Percentiles rank a stretch among this genome's conserved stretches.
Conservation (phyloP, 345 rosid species). For the Mallotus nudiflorus region DNA sequence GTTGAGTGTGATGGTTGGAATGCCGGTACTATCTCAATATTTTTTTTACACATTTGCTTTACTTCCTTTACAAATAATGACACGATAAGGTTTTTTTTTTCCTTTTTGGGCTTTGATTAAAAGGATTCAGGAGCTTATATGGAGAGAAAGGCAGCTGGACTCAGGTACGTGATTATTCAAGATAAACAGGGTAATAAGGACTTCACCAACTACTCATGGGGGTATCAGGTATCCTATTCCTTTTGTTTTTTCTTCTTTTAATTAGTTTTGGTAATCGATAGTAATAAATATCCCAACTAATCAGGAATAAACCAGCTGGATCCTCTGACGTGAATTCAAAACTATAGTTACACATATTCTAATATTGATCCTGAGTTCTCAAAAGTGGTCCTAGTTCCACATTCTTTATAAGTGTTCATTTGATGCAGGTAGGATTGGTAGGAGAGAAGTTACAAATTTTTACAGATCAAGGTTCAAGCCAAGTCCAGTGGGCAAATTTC, state of each 20-base stretch:
- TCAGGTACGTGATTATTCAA: constrained; percentile 44
- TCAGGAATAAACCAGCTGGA: too few relatives aligned
- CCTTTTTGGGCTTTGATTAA: not conserved
- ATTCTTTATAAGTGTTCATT: constrained; percentile 1
- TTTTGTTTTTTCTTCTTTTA: too few relatives aligned
- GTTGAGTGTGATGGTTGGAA: constrained; percentile 81
- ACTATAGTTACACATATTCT: too few relatives aligned
- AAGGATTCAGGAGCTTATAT: constrained; percentile 75
- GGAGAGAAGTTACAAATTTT: constrained; percentile 62
- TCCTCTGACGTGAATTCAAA: too few relatives aligned
- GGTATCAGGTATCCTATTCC: constrained; percentile 58
- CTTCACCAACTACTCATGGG: constrained; percentile 57
- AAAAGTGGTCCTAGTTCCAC: not conserved
- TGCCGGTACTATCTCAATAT: constrained; percentile 52
- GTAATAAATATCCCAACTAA: too few relatives aligned
- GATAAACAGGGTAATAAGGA: constrained; percentile 20
- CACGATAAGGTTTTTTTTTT: too few relatives aligned
- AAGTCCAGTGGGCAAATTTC: constrained; percentile 53
- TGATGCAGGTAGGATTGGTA: constrained; percentile 56
- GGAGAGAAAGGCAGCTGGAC: constrained; percentile 58
- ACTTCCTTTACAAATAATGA: too few relatives aligned
- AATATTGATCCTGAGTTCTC: too few relatives aligned
- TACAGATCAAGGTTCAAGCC: constrained; percentile 38
- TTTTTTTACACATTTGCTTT: too few relatives aligned
- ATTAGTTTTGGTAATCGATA: too few relatives aligned